Evolutionary conservation across 345 rosid species (phyloP), one percentile per base, ranked within the genome.

Genomic region (Sapria himalayana): DNA sequence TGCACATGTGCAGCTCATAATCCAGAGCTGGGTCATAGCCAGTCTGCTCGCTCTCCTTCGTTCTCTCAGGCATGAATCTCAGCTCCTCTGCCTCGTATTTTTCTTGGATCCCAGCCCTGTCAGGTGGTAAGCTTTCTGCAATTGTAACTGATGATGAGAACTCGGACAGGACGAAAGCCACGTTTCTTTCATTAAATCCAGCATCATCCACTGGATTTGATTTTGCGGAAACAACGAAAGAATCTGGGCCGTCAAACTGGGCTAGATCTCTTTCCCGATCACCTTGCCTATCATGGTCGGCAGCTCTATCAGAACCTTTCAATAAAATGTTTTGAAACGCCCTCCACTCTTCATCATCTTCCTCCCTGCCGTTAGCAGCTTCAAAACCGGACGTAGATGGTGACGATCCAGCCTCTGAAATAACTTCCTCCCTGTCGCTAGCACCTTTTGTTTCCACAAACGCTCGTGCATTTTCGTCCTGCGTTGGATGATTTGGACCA

Each of bases 1-100:
- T 37, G 50, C 37, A 65, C 54, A 59, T 62, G 43, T 73, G 74
- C 56, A 67, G 55, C 37, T 70, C 86, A 65, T 67, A 77, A 59
- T 89, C 93, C 43, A 84, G 49, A 41, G 86, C 73, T 50, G 76
- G 84, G 67, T 89, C 81, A 59, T 71, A 89, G 12, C 73, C 76
- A 46, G 41, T 54, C 2, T 65, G 50, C 37, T 68, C 53, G 49
- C 60, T 71, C 50, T 72, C 84, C 15, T 56, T 25, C 38, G 65
- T 76, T 40, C 92, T 82, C 54, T 73, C 76, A 37, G 79, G 93
- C 73, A 77, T 51, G 67, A 80, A 52, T 41, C 64, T 84, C 25
- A 74, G 62, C 52, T 67, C 93, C 58, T 84, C 74, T 29, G 93
- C 84, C 62, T 74, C 93, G 55, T 73, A 84, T 43, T 63, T 75